phyloP scores from a whole-genome alignment of 1,284 basidiomycete species.

The Ganoderma leucocontextum region DNA sequence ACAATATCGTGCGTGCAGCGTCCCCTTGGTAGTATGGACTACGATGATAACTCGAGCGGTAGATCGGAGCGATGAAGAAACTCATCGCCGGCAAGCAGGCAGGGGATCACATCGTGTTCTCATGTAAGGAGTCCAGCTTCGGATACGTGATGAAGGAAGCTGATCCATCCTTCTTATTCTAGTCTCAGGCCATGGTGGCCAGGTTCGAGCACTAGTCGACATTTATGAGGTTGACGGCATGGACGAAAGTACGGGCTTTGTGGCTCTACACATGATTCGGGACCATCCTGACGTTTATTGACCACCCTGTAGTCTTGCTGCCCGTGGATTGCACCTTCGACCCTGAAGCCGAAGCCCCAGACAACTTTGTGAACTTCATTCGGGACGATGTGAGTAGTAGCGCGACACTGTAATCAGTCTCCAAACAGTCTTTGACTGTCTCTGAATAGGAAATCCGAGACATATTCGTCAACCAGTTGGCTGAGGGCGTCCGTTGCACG shows the following conservation, averaged over 20 bases:
- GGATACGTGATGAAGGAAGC: not conserved
- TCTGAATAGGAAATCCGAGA: slow-evolving; percentile 25
- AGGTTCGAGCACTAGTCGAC: slow-evolving; percentile 21
- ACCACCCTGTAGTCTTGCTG: slow-evolving; percentile 13
- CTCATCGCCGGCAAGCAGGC: slow-evolving; percentile 28
- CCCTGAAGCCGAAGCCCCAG: not conserved
- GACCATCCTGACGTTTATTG: not conserved
- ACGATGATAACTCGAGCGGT: not conserved
- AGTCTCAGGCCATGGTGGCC: slow-evolving; percentile 39
- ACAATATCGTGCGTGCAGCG: slow-evolving; percentile 30
- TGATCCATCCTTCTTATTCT: too few species aligned
- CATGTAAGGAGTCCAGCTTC: slow-evolving; percentile 31
- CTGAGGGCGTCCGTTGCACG: slow-evolving; percentile 28
- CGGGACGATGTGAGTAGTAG: slow-evolving; percentile 28
- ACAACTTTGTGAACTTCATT: slow-evolving; percentile 22
- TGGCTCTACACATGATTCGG: not conserved
- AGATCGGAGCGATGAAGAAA: slow-evolving; percentile 32
- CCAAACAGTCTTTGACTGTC: not conserved
- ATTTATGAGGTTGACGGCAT: slow-evolving; percentile 31
- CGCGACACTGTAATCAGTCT: too few species aligned
- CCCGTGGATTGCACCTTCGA: slow-evolving; percentile 15
- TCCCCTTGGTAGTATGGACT: not conserved
- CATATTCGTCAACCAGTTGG: slow-evolving; percentile 30
- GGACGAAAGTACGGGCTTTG: slow-evolving; percentile 33
- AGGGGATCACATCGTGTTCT: slow-evolving; percentile 36